These are phyloP conservation scores for Spathaspora sp. DNA, from an alignment of 805 yeast genomes.

Conservation along the genomic window DNA sequence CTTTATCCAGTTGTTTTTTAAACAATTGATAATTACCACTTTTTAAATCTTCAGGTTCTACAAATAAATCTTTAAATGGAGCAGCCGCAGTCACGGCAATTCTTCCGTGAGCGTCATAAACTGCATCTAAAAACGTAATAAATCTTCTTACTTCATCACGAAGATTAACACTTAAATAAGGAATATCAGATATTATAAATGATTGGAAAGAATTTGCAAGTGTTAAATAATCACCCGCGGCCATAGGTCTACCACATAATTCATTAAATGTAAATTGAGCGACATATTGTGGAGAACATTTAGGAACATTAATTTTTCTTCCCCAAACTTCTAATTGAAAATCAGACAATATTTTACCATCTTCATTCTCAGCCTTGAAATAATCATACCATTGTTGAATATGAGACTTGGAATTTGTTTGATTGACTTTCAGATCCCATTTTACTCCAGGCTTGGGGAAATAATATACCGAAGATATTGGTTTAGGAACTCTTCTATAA, in stretches of 20 bases:
- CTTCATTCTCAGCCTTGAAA: constrained; percentile 60
- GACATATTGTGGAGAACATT: constrained; percentile 70
- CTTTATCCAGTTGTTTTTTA: constrained; percentile 33
- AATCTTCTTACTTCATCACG: constrained; percentile 87
- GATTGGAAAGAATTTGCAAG: constrained; percentile 73
- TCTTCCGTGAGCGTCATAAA: constrained; percentile 85
- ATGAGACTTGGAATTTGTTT: constrained; percentile 54
- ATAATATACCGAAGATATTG: constrained; percentile 74
- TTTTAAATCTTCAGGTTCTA: constrained; percentile 66
- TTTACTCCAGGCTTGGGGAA: constrained; percentile 63
- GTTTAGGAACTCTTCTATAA: constrained; percentile 84
- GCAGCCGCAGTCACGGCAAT: constrained; percentile 88
- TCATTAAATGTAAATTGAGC: constrained; percentile 88
- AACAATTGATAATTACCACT: constrained; percentile 45
- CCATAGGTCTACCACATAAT: constrained; percentile 80
- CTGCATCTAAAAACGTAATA: constrained; percentile 93
- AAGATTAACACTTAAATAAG: constrained; percentile 70
- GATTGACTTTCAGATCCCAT: constrained; percentile 49
- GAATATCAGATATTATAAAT: constrained; percentile 90
- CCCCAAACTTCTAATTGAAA: constrained; percentile 75
- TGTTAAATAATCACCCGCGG: constrained; percentile 92
- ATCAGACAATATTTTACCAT: constrained; percentile 16
- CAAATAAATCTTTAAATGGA: constrained; percentile 79
- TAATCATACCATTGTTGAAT: constrained; percentile 73
- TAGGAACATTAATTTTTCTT: constrained; percentile 70